phyloP scores from a whole-genome alignment of 352 stramenopile species.

The Thraustochytrium striatum region DNA sequence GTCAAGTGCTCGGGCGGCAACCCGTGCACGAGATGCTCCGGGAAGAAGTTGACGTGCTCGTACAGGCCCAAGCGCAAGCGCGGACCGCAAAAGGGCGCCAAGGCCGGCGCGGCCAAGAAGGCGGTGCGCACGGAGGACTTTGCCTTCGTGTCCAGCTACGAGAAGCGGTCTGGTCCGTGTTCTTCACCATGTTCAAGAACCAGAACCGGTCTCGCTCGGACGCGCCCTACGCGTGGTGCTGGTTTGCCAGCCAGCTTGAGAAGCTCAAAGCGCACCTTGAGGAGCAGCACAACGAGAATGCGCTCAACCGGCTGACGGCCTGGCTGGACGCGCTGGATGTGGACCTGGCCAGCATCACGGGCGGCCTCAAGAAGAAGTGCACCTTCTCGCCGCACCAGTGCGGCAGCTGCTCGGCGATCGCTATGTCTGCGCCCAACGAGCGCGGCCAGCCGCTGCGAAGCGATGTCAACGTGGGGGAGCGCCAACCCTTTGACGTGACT shows the following conservation, averaged over 20 bases:
- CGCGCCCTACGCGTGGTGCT: conserved; percentile 27
- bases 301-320: conserved; percentile 1
- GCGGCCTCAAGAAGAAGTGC: conserved; percentile 37
- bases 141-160: conserved; percentile 37
- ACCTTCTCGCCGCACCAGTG: conserved; percentile 17
- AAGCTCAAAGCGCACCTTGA: conserved; percentile 40
- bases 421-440: conserved; percentile 22
- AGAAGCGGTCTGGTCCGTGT: conserved; percentile 47
- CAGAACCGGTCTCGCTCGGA: conserved; percentile 28
- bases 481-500: background rate
- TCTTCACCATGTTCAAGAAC: conserved; percentile 51
- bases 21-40: conserved; percentile 35
- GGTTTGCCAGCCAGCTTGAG: conserved; percentile 44
- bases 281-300: background rate
- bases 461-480: background rate
- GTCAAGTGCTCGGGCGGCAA: conserved; percentile 48
- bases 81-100: conserved; percentile 36
- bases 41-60: background rate
- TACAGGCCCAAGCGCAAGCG: conserved; percentile 46
- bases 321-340: conserved; percentile 41
- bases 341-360: background rate
- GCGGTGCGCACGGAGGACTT: conserved; percentile 23
- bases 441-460: too few relatives aligned
- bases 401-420: conserved; percentile 29
- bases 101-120: background rate